Evolutionary conservation across 139 green algal genomes (phyloP).

Genomic region (Diplosphaera chodatii): DNA sequence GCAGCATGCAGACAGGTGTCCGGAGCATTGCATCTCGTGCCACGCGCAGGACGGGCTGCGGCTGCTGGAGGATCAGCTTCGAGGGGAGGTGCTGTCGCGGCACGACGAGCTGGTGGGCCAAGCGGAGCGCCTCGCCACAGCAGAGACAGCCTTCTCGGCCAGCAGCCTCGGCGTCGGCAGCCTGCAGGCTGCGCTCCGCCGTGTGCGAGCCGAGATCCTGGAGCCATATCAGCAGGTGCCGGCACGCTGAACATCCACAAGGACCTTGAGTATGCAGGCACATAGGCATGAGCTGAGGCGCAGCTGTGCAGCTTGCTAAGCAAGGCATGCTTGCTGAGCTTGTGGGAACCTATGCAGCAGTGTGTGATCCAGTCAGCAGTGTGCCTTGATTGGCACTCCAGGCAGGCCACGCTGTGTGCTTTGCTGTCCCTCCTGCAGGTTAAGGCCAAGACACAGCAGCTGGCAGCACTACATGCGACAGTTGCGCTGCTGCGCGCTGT

Average conservation of each 20-base stretch:
- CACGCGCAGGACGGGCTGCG: slow-evolving; percentile 50
- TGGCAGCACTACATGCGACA: slow-evolving; percentile 41
- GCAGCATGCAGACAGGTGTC: too few relatives aligned
- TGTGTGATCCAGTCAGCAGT: too few relatives aligned
- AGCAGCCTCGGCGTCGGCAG: slow-evolving; percentile 55
- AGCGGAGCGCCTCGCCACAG: slow-evolving; percentile 38
- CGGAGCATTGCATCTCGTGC: too few relatives aligned
- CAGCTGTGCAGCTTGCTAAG: too few relatives aligned
- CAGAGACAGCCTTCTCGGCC: slow-evolving; percentile 46
- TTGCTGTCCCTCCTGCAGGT: not conserved
- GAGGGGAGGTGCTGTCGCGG: slow-evolving; percentile 35
- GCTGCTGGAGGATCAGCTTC: slow-evolving; percentile 48
- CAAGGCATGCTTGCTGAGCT: too few relatives aligned
- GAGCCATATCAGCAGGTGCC: slow-evolving; percentile 50
- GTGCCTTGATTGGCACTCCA: too few relatives aligned
- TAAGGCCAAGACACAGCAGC: slow-evolving; percentile 23
- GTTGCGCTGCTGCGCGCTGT: slow-evolving; percentile 63
- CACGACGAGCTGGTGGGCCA: slow-evolving; percentile 43
- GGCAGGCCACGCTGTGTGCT: too few relatives aligned
- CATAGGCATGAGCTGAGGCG: too few relatives aligned
- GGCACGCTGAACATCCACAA: too few relatives aligned
- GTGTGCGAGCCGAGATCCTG: slow-evolving; percentile 56
- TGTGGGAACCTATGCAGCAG: too few relatives aligned
- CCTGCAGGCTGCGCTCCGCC: slow-evolving; percentile 50
- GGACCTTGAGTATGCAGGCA: too few relatives aligned